Conservation (phyloP, 192 early-diverging fungal genomes). For the Mortierella claussenii region DNA sequence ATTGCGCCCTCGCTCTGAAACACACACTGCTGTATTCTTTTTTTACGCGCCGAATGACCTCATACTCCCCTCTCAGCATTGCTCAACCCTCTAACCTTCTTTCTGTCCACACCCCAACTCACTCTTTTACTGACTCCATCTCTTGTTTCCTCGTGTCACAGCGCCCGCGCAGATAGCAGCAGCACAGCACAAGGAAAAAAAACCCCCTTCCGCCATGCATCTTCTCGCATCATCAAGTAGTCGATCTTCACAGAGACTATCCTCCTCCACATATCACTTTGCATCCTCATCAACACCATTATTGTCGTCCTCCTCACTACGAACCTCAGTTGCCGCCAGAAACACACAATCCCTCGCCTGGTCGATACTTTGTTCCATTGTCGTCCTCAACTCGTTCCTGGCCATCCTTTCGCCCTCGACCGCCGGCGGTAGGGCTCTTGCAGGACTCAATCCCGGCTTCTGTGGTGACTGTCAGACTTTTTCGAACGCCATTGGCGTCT, state of each 20-base stretch:
- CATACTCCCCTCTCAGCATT: background rate
- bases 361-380: slow-evolving; percentile 19
- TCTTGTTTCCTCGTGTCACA: background rate
- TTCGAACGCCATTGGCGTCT: slow-evolving; percentile 32
- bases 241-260: too few relatives aligned
- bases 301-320: background rate
- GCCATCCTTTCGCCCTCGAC: slow-evolving; percentile 27
- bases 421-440: slow-evolving; percentile 12
- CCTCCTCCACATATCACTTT: background rate
- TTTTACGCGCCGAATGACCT: background rate
- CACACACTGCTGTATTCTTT: too few relatives aligned
- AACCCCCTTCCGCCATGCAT: too few relatives aligned
- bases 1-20: too few relatives aligned
- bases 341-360: background rate
- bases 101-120: background rate
- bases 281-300: slow-evolving; percentile 1
- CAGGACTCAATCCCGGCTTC: slow-evolving; percentile 20
- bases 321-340: too few relatives aligned
- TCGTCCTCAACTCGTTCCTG: slow-evolving; percentile 25
- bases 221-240: too few relatives aligned
- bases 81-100: background rate
- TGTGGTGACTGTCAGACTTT: slow-evolving; percentile 51
- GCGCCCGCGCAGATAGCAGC: background rate
- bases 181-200: slow-evolving; percentile 6
- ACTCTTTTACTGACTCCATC: background rate